Conservation (phyloP, 257 asterid species). For the Ajuga chamaepitys region DNA sequence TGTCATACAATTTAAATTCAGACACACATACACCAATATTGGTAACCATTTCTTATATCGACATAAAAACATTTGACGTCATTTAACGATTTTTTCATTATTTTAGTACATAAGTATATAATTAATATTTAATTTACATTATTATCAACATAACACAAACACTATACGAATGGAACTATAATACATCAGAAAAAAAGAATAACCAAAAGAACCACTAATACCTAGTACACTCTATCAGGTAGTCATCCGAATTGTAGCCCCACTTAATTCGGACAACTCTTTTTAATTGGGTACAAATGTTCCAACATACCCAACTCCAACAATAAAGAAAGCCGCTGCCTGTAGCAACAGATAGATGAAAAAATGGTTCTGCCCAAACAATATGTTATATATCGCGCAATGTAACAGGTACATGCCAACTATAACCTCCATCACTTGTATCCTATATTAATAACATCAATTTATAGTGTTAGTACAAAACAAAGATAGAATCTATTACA, state of each 20-base stretch:
- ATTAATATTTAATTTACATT: too few species aligned
- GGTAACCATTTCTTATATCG: too few species aligned
- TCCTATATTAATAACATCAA: slow-evolving; percentile 41
- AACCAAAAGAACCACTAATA: slow-evolving; percentile 2
- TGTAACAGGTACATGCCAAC: slow-evolving; percentile 76
- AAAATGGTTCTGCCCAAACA: slow-evolving; percentile 56
- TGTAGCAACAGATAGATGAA: slow-evolving; percentile 72
- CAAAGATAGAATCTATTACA: background rate
- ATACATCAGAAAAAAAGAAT: background rate
- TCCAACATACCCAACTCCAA: slow-evolving; percentile 66
- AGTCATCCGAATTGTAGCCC: background rate
- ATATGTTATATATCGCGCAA: slow-evolving; percentile 72
- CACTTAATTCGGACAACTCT: background rate
- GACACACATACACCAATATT: too few species aligned
- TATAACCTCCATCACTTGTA: slow-evolving; percentile 61
- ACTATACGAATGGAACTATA: too few species aligned
- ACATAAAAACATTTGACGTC: too few species aligned
- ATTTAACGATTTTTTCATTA: too few species aligned
- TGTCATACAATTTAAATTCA: too few species aligned
- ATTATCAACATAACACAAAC: too few species aligned
- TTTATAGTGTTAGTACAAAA: slow-evolving; percentile 10
- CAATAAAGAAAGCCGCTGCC: slow-evolving; percentile 67
- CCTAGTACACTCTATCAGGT: slow-evolving; percentile 9
- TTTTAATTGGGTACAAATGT: slow-evolving; percentile 57
- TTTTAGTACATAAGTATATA: too few species aligned